Evolutionary conservation across 768 basidiomycete species (phyloP), one percentile per base, ranked within the genome.

Genomic region (Amanita thiersii): DNA sequence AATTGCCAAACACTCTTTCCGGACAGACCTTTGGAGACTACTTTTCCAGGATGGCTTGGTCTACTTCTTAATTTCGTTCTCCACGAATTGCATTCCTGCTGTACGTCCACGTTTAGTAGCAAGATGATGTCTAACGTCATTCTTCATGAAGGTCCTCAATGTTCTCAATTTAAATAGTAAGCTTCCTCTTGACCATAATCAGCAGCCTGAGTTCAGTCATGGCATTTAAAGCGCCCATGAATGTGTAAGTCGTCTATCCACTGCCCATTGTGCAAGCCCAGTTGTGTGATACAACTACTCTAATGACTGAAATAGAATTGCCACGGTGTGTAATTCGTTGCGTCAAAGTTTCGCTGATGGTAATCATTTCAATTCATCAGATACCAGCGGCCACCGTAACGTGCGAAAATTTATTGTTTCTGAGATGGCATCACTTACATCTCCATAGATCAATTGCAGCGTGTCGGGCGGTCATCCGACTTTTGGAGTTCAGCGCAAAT

Each of bases 11-110:
- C 73, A 72, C 49, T 71, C 75, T 14, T 62, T 68, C 3, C 65
- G 73, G 34, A 79, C 75, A 3, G 75, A 69, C 45, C 65, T 86
- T n/a, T 82, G 81, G 70, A 68, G 71, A 49, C 58, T 86, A 35
- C 71, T 86, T 38, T 82, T 84, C 60, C 68, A 72, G n/a, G 82
- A 85, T 50, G 83, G 84, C 14, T 61, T 86, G 33, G 73, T 81
- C 4, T 84, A 78, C 53, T 84, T 84, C 52, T 44, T 82, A 19
- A 62, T 81, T 29, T 73, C 81, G 1, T 83, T 81, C 47, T 64
- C 73, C 11, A 78, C 70, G 39, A 85, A 84, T 48, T 72, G 73
- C 44, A 64, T 82, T 38, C 81, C 81, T 25, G 83, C 84, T 15
- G 79, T 81, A 55, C 49, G 76, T 57, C 2, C 8, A 14, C 43